phyloP scores from a whole-genome alignment of 176 grass and related monocot species.

The Triticum monococcum region DNA sequence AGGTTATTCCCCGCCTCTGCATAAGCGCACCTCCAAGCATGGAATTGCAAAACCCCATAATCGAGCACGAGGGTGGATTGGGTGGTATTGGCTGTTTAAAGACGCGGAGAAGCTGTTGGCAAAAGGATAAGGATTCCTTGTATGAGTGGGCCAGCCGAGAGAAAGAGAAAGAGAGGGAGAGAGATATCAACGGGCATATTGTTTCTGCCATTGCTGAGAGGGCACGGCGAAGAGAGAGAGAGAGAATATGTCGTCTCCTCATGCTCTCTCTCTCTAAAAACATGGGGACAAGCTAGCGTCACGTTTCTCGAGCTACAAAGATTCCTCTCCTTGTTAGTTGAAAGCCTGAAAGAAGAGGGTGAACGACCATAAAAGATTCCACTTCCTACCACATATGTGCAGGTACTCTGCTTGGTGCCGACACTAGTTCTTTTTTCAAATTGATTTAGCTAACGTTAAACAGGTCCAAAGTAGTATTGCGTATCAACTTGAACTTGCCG shows the following conservation, averaged over 20 bases:
- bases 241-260: conserved; percentile 11
- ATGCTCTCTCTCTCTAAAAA: no score
- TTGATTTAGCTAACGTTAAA: not conserved
- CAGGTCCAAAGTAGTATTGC: no score
- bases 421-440: not conserved
- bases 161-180: not conserved
- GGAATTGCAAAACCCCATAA: no score
- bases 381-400: not conserved
- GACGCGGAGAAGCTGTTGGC: not conserved
- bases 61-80: no score
- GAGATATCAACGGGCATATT: not conserved
- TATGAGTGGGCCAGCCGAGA: not conserved
- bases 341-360: conserved; percentile 12
- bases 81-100: no score
- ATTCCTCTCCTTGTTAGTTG: not conserved
- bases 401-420: not conserved
- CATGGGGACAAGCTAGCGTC: conserved; percentile 25
- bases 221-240: conserved; percentile 23
- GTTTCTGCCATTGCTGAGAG: conserved; percentile 19
- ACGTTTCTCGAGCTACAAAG: not conserved
- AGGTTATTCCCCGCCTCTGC: no score
- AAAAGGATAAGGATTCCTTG: conserved; percentile 1
- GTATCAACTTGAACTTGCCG: no score
- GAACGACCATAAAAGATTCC: conserved; percentile 3
- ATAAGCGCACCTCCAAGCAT: no score